Evolutionary conservation across 257 asterid species (phyloP).

Genomic region (Orobanche coerulescens): DNA sequence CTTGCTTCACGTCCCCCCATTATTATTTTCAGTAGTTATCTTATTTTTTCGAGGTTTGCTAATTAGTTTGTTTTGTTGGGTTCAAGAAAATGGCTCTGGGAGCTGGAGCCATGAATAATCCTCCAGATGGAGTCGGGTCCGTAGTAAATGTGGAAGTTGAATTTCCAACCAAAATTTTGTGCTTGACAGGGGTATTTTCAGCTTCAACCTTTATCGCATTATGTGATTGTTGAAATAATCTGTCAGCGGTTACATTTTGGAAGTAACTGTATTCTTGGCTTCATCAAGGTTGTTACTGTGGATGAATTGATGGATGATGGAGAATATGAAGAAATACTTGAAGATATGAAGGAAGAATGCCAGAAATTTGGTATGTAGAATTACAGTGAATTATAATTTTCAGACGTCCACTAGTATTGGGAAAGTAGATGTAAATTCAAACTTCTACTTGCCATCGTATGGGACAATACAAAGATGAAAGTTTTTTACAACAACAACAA

Average conservation of each 20-base stretch:
- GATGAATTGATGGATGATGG: slow-evolving; percentile 55
- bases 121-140: slow-evolving; percentile 27
- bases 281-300: slow-evolving; percentile 40
- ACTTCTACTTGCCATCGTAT: no score
- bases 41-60: slow-evolving; percentile 13
- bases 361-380: slow-evolving; percentile 47
- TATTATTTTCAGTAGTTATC: not conserved
- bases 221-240: slow-evolving; percentile 7
- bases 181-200: slow-evolving; percentile 50
- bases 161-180: slow-evolving; percentile 56
- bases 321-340: slow-evolving; percentile 56
- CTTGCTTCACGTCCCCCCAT: not conserved
- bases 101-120: slow-evolving; percentile 35
- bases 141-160: slow-evolving; percentile 30
- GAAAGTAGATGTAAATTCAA: not conserved
- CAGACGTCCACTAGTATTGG: not conserved
- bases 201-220: slow-evolving; percentile 5
- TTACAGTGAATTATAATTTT: not conserved
- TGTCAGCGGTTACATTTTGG: slow-evolving; percentile 13
- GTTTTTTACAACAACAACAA: no score
- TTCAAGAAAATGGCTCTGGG: slow-evolving; percentile 51
- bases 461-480: no score
- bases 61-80: slow-evolving; percentile 15
- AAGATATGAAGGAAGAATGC: slow-evolving; percentile 64
- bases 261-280: slow-evolving; percentile 18